A percentile compares a stretch with the other conserved stretches of the same genome.
phyloP scores from a whole-genome alignment of 2,329 filamentous ascomycete genomes.

The Penicillium sp. region DNA sequence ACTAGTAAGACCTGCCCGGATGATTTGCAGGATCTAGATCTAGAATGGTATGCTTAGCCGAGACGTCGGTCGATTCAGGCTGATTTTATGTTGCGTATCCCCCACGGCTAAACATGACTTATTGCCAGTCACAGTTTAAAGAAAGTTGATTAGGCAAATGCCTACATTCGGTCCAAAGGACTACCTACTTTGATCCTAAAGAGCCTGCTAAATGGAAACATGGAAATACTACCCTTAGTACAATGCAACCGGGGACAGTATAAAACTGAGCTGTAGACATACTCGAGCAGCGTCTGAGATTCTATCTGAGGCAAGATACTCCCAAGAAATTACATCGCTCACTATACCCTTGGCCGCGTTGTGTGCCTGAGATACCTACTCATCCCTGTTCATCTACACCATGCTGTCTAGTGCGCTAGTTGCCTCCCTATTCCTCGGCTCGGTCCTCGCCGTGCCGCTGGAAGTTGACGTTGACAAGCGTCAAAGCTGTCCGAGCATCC shows the following conservation, averaged over 20 bases:
- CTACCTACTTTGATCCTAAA: not conserved
- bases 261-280: not conserved
- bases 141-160: slow-evolving; percentile 11
- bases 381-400: not conserved
- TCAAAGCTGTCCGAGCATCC: slow-evolving; percentile 42
- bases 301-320: not conserved
- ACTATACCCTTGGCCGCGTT: not conserved
- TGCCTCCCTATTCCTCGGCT: slow-evolving; percentile 5
- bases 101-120: slow-evolving; percentile 10
- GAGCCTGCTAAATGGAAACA: not conserved
- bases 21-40: too few species aligned
- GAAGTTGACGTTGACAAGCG: slow-evolving; percentile 14
- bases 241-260: not conserved
- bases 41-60: not conserved
- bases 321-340: not conserved
- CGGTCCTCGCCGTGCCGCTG: slow-evolving; percentile 8
- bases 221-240: not conserved
- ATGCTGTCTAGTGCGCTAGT: not conserved
- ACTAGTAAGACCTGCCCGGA: too few species aligned
- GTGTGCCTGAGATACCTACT: not conserved
- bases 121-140: not conserved
- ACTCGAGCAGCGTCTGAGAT: not conserved
- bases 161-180: slow-evolving; percentile 10
- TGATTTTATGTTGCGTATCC: slow-evolving; percentile 5
- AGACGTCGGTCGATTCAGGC: slow-evolving; percentile 12